Percentiles rank a stretch among this genome's conserved stretches.
phyloP scores from a whole-genome alignment of 2,329 filamentous ascomycete species.

The Dactylonectria estremocensis region DNA sequence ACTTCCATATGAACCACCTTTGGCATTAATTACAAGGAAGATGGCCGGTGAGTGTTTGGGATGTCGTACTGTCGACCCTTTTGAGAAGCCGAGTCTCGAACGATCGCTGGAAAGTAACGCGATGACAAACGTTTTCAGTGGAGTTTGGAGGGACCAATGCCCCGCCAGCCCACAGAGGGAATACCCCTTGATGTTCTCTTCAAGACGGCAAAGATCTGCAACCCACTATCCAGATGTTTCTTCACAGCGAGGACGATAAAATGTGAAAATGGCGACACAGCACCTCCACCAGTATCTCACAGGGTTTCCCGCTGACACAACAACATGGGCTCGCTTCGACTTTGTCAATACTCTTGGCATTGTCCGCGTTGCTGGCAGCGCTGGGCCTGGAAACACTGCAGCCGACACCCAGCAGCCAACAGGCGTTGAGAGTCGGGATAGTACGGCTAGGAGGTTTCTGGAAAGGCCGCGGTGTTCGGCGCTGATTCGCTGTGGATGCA shows the following conservation, averaged over 20 bases:
- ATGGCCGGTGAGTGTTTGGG: conserved; percentile 1
- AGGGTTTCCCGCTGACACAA: not conserved
- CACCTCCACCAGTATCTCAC: not conserved
- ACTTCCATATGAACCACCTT: not conserved
- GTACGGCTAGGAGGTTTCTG: conserved; percentile 1
- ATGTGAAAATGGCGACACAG: not conserved
- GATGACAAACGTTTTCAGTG: conserved; percentile 19
- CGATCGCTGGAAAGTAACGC: conserved; percentile 19
- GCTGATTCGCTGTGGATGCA: conserved; percentile 36
- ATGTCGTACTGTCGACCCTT: conserved; percentile 6
- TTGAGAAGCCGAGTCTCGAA: conserved; percentile 10
- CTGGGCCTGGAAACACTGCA: not conserved
- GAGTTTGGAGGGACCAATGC: not conserved
- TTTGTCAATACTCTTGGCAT: not conserved
- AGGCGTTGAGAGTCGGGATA: not conserved
- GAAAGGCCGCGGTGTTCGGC: conserved; percentile 2
- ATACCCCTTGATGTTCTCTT: conserved; percentile 26
- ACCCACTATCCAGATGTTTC: not conserved
- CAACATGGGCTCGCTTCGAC: not conserved
- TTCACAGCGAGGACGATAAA: not conserved
- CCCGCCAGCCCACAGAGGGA: conserved; percentile 9
- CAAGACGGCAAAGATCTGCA: conserved; percentile 27
- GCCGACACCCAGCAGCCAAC: not conserved
- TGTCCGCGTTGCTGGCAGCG: not conserved
- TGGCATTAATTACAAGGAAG: conserved; percentile 1